These are phyloP conservation scores for Xylaria sp. DNA, from an alignment of 2,329 filamentous ascomycete species.

Conservation along the genomic window DNA sequence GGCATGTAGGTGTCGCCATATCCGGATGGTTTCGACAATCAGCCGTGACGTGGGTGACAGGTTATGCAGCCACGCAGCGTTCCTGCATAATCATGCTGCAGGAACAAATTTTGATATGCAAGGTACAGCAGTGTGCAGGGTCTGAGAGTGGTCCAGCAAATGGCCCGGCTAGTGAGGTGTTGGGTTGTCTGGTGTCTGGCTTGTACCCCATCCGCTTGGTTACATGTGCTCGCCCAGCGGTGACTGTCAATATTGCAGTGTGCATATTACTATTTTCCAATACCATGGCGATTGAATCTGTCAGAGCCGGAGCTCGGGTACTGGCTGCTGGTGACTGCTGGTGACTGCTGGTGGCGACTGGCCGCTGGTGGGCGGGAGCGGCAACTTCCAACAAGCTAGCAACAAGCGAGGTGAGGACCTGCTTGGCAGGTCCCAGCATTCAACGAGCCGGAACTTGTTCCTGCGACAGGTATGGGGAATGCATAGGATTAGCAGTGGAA, in stretches of 20 bases:
- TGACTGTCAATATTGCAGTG: constrained; percentile 39
- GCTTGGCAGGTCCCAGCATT: constrained; percentile 24
- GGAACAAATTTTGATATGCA: constrained; percentile 49
- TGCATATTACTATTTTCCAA: constrained; percentile 37
- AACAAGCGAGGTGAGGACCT: constrained; percentile 24
- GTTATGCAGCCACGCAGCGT: constrained; percentile 46
- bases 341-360: not conserved
- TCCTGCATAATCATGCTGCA: constrained; percentile 49
- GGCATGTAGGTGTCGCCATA: constrained; percentile 6
- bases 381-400: constrained; percentile 15
- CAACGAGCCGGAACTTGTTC: constrained; percentile 48
- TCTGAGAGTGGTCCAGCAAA: not conserved
- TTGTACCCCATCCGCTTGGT: constrained; percentile 29
- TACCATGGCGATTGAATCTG: constrained; percentile 32
- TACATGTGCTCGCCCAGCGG: constrained; percentile 33
- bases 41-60: constrained; percentile 28
- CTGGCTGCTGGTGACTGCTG: not conserved
- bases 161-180: constrained; percentile 26
- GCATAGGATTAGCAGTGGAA: constrained; percentile 40
- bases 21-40: constrained; percentile 16
- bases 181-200: constrained; percentile 1
- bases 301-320: constrained; percentile 9
- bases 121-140: constrained; percentile 43
- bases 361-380: constrained; percentile 2
- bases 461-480: constrained; percentile 43